phyloP scores from a whole-genome alignment of 768 basidiomycete species.

The Collybia nuda region DNA sequence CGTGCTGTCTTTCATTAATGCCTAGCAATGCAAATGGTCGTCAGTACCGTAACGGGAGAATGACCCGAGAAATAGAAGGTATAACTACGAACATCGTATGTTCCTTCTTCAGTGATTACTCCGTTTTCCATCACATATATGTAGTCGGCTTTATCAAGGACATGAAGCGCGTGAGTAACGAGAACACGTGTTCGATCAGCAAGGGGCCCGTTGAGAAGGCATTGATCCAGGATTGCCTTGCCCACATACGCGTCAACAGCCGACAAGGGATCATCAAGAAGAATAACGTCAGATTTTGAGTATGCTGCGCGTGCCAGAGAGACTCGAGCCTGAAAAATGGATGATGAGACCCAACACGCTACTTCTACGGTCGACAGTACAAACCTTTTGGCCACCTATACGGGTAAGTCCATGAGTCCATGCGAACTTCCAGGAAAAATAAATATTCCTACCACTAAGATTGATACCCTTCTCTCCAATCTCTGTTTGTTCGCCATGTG shows the following conservation, averaged over 20 bases:
- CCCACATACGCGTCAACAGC: slow-evolving; percentile 81
- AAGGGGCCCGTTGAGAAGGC: slow-evolving; percentile 52
- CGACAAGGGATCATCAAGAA: slow-evolving; percentile 83
- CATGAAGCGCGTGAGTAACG: slow-evolving; percentile 60
- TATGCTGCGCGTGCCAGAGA: slow-evolving; percentile 79
- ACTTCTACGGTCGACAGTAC: not conserved
- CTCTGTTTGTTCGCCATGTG: slow-evolving; percentile 67
- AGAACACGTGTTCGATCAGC: slow-evolving; percentile 56
- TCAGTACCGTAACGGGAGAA: not conserved
- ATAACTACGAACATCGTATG: slow-evolving; percentile 43
- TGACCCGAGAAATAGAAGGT: slow-evolving; percentile 1
- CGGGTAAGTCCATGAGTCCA: not conserved
- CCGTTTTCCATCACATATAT: slow-evolving; percentile 66
- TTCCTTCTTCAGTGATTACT: slow-evolving; percentile 59
- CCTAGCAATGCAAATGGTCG: slow-evolving; percentile 23
- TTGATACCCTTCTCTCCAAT: slow-evolving; percentile 80
- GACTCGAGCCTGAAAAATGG: slow-evolving; percentile 56
- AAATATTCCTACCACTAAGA: slow-evolving; percentile 42
- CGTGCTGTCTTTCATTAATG: slow-evolving; percentile 39
- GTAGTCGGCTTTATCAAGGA: slow-evolving; percentile 57
- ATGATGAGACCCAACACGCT: slow-evolving; percentile 17
- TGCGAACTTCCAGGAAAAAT: not conserved
- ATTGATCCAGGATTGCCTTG: slow-evolving; percentile 61
- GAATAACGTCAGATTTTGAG: slow-evolving; percentile 66
- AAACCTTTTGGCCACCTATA: slow-evolving; percentile 37